Base-by-base conservation (phyloP, 2,329 filamentous ascomycete species). In the Cladosporium sp. region DNA sequence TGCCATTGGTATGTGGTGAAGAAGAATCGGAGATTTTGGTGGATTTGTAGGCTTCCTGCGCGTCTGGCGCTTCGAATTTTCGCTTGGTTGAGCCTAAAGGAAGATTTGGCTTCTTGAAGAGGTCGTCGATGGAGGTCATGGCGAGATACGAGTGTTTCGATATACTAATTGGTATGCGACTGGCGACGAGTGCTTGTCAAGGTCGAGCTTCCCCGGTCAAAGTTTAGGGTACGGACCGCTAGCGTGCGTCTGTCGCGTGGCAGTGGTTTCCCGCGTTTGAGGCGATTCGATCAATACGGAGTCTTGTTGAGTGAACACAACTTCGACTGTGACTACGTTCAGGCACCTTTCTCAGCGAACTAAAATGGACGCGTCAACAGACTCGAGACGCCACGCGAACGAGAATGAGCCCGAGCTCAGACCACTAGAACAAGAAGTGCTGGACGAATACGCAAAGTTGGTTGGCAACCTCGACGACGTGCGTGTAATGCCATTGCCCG, bases 401-500 rank as follows among this genome's bases (percentile, higher is more conserved):
- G 55, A 58, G 12, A 49, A 58, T 11, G 56, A 59, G 19, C 50
- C 56, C 12, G 56, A 59, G 39, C 56, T 59, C 56, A 43, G 40
- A 20, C 49, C 56, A 4, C 83, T 96, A 7, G 92, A 99, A 77
- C 92, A 96, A 74, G 91, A 97, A 72, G 88, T 99, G 1, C 80
- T 99, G 1, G 92, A 97, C 62, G 94, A 99, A 75, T 99, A 99
- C 71, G 86, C 93, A 66, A 83, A 88, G 14, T 77, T 99, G 34
- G 84, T 93, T 0, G 88, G 88, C 66, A 99, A 97, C 71, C 88
- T 99, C 82, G 96, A 95, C 70, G 88, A 88, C 77, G 94, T 93
- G 75, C 60, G 75, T 69, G 19, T 54, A 28, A 1, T 25, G 12
- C 22, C 8, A 9, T 19, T 7, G 40, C 17, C 56, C 75, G 7